These are phyloP conservation scores for Atkinsonella hypoxylon DNA, from an alignment of 2,329 filamentous ascomycete species.

Conservation along the genomic window DNA sequence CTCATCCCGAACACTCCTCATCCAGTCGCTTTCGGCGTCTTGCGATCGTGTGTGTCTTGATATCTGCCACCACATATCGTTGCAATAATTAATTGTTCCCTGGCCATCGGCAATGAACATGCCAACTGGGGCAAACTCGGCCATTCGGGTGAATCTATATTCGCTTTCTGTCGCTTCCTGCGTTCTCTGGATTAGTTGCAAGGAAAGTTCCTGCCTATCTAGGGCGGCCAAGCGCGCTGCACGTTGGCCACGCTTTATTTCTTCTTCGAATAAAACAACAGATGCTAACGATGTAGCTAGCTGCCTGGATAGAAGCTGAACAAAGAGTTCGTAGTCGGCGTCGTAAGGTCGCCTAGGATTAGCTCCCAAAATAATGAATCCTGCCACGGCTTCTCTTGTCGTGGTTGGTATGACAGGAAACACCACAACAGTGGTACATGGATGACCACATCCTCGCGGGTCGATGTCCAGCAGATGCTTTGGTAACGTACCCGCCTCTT, in stretches of 20 bases:
- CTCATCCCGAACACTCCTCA: conserved; percentile 57
- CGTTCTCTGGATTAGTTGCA: conserved; percentile 56
- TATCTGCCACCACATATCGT: conserved; percentile 67
- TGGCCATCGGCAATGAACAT: conserved; percentile 70
- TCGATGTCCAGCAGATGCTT: conserved; percentile 50
- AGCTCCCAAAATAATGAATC: conserved; percentile 66
- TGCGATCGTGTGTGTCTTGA: conserved; percentile 51
- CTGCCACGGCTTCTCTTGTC: conserved; percentile 57
- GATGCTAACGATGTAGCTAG: conserved; percentile 70
- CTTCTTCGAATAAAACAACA: conserved; percentile 72
- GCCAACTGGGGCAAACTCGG: conserved; percentile 71
- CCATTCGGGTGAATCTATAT: conserved; percentile 72
- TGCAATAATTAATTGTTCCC: conserved; percentile 66
- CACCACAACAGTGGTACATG: conserved; percentile 58
- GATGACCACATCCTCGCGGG: conserved; percentile 60
- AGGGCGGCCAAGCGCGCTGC: conserved; percentile 64
- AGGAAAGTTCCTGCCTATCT: conserved; percentile 65
- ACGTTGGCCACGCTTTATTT: conserved; percentile 61
- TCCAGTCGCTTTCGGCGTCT: conserved; percentile 53
- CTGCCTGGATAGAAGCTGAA: conserved; percentile 63
- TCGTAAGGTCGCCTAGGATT: conserved; percentile 73
- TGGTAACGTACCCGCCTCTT: conserved; percentile 55
- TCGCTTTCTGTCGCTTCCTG: conserved; percentile 56
- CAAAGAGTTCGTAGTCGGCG: conserved; percentile 67
- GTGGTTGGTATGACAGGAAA: conserved; percentile 70